Evolutionary conservation across 2,329 filamentous ascomycete species (phyloP).

Genomic region (Neophaeococcomyces mojaviensis): DNA sequence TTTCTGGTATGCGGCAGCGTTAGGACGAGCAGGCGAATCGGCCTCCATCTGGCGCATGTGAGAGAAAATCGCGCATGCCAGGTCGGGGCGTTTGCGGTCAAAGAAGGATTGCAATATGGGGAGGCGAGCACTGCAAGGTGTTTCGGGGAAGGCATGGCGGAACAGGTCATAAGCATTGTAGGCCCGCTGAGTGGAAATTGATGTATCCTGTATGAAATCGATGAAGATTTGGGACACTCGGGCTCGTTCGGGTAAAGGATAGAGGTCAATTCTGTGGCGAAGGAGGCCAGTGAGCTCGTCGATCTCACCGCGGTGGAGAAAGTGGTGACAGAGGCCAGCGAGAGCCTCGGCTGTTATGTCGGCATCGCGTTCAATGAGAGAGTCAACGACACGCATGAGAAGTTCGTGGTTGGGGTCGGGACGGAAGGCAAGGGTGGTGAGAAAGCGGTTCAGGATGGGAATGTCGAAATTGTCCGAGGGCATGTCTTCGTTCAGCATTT

Average conservation of each 20-base stretch:
- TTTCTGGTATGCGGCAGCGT: constrained; percentile 64
- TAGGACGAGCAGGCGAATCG: constrained; percentile 51
- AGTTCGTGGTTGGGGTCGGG: constrained; percentile 58
- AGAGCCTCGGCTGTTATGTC: constrained; percentile 68
- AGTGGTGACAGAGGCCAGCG: constrained; percentile 62
- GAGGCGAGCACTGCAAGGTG: constrained; percentile 57
- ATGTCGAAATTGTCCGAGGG: constrained; percentile 51
- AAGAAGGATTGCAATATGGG: constrained; percentile 79
- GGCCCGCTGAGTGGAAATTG: constrained; percentile 54
- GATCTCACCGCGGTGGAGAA: constrained; percentile 68
- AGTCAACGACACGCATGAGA: constrained; percentile 65
- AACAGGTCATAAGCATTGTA: constrained; percentile 57
- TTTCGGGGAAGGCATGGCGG: constrained; percentile 53
- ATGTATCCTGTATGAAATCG: constrained; percentile 57
- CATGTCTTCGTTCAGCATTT: constrained; percentile 43
- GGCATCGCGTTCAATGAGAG: constrained; percentile 62
- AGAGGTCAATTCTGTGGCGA: constrained; percentile 64
- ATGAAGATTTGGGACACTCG: constrained; percentile 60
- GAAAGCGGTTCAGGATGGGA: constrained; percentile 60
- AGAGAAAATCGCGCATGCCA: constrained; percentile 78
- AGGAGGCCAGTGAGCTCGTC: constrained; percentile 76
- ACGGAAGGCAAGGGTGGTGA: constrained; percentile 59
- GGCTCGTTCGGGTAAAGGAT: constrained; percentile 61
- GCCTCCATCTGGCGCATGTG: constrained; percentile 75
- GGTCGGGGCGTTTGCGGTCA: constrained; percentile 66